Base-by-base conservation (phyloP, 306 rosid species). In the Calophaca sinica region DNA sequence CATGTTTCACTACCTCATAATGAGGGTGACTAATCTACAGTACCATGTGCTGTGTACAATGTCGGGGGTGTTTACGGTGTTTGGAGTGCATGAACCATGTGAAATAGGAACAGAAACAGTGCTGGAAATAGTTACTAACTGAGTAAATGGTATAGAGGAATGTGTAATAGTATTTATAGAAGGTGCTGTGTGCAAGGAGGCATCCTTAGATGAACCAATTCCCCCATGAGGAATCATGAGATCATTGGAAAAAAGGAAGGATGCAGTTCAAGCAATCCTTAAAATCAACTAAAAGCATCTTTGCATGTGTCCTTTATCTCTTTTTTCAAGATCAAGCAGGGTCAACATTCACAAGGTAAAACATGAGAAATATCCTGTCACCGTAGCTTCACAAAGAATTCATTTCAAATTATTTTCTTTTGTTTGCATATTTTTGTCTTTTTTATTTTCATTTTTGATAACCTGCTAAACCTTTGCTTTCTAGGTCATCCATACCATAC, bases 401-500 rank as follows among this genome's bases (percentile, higher is more conserved):
- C 42, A 35, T 59, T 62, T 48, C 60, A 29, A 62, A 10, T 68
- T 15, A 62, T 65, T 70, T 2, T 62, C 35, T 50, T 38, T 49
- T 7, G 6, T 68, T 50, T 70, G 42, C 52, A 60, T 64, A 33
- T 9, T 6, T 32, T 6, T 54, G 11, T 44, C 7, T 13, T 29
- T 44, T 32, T 45, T 6, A 2, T 9, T 9, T 14, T 45, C 51
- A 26, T 6, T 72, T 61, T 59, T 32, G 13, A 44, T 68, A 69
- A 76, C 81, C 48, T 20, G 2, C 67, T 11, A 20, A 42, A 67
- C 26, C 26, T 79, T 48, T 87, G 49, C 74, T 69, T 71, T 83
- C 46, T 68, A 94, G 99, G 97, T 52, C 89, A 94, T 73, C 96
- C 93, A 1, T 92, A 87, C 87, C 97, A 94, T 63, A 79, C 89